phyloP scores from a whole-genome alignment of 257 asterid genomes.

The Lithospermum erythrorhizon region DNA sequence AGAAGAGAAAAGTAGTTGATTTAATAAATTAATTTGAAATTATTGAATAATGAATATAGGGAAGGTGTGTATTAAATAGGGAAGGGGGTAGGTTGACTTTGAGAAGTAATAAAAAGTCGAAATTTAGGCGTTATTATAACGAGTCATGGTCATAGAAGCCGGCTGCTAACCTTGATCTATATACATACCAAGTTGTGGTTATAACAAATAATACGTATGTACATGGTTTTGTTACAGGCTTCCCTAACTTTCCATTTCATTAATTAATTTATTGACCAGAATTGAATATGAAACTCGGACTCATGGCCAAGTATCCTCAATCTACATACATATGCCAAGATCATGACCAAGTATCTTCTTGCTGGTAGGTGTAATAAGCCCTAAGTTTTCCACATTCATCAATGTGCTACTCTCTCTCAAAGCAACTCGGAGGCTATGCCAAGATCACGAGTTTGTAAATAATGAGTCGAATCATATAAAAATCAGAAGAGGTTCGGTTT shows the following conservation, averaged over 20 bases:
- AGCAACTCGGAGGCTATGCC: too few species aligned
- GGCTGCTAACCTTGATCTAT: background rate
- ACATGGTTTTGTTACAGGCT: background rate
- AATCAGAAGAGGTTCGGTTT: too few species aligned
- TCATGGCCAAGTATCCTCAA: too few species aligned
- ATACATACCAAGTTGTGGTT: background rate
- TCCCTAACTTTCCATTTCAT: background rate
- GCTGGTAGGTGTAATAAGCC: too few species aligned
- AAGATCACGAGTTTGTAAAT: too few species aligned
- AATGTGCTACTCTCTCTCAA: too few species aligned
- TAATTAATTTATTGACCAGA: background rate
- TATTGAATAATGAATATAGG: background rate
- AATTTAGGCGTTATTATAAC: background rate
- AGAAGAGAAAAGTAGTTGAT: background rate
- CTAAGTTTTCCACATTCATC: too few species aligned
- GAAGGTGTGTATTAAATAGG: background rate
- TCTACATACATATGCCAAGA: too few species aligned
- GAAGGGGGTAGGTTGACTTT: background rate
- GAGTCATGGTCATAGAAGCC: slow-evolving; percentile 1
- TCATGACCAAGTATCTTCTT: too few species aligned
- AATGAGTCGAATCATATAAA: too few species aligned
- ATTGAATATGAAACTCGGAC: background rate
- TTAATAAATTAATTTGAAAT: background rate
- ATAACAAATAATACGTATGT: background rate
- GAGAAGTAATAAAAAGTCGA: background rate